Conservation (phyloP, 768 basidiomycete species). For the Agrocybe praecox region DNA sequence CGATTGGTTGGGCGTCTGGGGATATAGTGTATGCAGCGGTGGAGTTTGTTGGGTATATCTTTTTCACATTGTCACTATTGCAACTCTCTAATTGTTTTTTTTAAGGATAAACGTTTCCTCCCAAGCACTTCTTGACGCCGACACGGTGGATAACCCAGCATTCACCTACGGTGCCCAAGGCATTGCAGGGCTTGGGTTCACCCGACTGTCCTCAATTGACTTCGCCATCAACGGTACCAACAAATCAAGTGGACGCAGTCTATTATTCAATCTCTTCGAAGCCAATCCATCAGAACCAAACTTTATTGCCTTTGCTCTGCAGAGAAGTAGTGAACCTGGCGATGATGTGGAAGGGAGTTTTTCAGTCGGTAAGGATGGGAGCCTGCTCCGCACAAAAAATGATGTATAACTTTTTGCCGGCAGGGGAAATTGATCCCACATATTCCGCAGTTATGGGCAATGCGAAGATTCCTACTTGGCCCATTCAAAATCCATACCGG, state of each 20-base stretch:
- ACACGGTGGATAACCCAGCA: constrained; percentile 69
- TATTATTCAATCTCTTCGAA: constrained; percentile 77
- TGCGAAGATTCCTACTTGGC: constrained; percentile 73
- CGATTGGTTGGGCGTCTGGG: constrained; percentile 79
- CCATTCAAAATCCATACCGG: constrained; percentile 57
- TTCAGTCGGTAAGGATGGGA: constrained; percentile 56
- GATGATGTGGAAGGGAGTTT: constrained; percentile 69
- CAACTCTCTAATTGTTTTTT: neutral
- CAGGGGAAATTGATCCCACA: constrained; percentile 68
- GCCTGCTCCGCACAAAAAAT: constrained; percentile 10
- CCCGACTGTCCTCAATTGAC: constrained; percentile 75
- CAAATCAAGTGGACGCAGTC: constrained; percentile 61
- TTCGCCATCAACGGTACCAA: constrained; percentile 56
- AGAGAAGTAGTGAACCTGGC: constrained; percentile 46
- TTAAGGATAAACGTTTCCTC: constrained; percentile 60
- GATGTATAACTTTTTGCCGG: neutral
- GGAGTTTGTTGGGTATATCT: constrained; percentile 68
- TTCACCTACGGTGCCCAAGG: constrained; percentile 72
- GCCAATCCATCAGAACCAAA: constrained; percentile 73
- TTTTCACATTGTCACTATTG: neutral
- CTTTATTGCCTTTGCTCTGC: constrained; percentile 77
- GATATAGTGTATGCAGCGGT: constrained; percentile 61
- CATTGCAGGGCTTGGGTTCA: constrained; percentile 79
- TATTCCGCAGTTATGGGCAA: constrained; percentile 63
- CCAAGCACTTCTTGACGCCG: constrained; percentile 74